phyloP scores from a whole-genome alignment of 1,284 basidiomycete species.

The Heterobasidion annosum region DNA sequence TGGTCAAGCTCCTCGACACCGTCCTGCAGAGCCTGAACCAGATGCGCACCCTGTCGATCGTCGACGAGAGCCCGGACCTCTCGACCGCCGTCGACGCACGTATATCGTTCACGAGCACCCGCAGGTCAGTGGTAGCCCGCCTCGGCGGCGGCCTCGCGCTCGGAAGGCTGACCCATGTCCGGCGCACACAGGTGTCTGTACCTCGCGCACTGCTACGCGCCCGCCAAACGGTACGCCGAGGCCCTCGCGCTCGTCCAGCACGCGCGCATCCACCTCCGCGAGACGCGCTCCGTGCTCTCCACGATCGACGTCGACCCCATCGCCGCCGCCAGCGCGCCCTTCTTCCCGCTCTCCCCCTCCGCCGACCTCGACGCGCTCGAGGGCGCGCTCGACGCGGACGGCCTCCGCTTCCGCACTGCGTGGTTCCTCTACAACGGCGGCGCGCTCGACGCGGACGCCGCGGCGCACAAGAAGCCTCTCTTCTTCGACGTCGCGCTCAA shows the following conservation, averaged over 20 bases:
- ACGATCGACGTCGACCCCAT: constrained; percentile 33
- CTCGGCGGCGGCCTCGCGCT: not conserved
- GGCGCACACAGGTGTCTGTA: constrained; percentile 47
- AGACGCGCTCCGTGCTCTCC: constrained; percentile 42
- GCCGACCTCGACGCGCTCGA: constrained; percentile 45
- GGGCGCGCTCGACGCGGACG: constrained; percentile 36
- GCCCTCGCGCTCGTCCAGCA: constrained; percentile 62
- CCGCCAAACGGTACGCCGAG: constrained; percentile 63
- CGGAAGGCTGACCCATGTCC: not conserved
- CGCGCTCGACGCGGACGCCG: constrained; percentile 29
- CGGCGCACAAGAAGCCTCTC: constrained; percentile 66
- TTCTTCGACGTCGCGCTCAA: constrained; percentile 96
- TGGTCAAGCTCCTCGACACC: constrained; percentile 84
- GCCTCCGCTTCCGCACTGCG: constrained; percentile 57
- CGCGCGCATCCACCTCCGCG: constrained; percentile 61
- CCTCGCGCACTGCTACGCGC: constrained; percentile 62
- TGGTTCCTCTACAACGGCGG: constrained; percentile 79
- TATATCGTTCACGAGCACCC: constrained; percentile 65
- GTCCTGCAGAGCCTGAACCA: constrained; percentile 78
- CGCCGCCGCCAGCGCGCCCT: constrained; percentile 29
- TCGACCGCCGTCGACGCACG: constrained; percentile 70
- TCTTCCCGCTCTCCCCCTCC: constrained; percentile 41
- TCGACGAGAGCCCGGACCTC: constrained; percentile 82
- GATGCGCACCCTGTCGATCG: constrained; percentile 74
- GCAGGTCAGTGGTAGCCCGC: constrained; percentile 38